These are phyloP conservation scores for Penicillium silybi DNA, from an alignment of 495 filamentous ascomycete genomes.

Conservation along the genomic window DNA sequence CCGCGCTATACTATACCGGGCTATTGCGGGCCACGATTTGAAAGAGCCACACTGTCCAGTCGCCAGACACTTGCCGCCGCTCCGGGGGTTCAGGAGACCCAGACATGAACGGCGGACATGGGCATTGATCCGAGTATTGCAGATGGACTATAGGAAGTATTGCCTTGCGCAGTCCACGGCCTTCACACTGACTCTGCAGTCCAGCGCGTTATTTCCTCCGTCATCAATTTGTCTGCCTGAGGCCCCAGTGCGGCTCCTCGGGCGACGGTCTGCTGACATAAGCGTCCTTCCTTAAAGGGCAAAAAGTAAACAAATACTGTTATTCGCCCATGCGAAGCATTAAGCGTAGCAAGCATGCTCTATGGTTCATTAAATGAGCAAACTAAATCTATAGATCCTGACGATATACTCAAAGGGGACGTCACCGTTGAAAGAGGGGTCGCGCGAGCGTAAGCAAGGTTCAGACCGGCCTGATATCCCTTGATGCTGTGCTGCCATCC, in stretches of 20 bases:
- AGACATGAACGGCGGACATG: not conserved
- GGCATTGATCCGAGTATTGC: not conserved
- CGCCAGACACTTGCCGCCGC: not conserved
- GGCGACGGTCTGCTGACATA: conserved; percentile 2
- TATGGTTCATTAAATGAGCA: not conserved
- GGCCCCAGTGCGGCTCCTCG: not conserved
- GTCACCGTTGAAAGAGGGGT: not conserved
- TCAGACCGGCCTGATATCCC: conserved; percentile 11
- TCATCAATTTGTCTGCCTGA: conserved; percentile 7
- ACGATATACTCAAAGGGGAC: not conserved
- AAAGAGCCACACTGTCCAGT: not conserved
- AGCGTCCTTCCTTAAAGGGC: conserved; percentile 12
- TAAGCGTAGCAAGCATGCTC: not conserved
- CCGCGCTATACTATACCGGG: not conserved
- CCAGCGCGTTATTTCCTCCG: not conserved
- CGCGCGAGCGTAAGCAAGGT: not conserved
- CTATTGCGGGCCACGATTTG: not conserved
- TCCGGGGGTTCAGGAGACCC: not conserved
- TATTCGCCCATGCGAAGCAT: not conserved
- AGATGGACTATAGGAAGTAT: not conserved
- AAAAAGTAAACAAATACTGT: conserved; percentile 39
- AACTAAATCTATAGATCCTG: not conserved
- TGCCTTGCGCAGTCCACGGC: not conserved
- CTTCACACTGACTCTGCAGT: not conserved
- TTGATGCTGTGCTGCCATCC: conserved; percentile 12